Evolutionary conservation across 768 basidiomycete species (phyloP), one percentile per base, ranked within the genome.

Genomic region (Pisolithus orientalis): DNA sequence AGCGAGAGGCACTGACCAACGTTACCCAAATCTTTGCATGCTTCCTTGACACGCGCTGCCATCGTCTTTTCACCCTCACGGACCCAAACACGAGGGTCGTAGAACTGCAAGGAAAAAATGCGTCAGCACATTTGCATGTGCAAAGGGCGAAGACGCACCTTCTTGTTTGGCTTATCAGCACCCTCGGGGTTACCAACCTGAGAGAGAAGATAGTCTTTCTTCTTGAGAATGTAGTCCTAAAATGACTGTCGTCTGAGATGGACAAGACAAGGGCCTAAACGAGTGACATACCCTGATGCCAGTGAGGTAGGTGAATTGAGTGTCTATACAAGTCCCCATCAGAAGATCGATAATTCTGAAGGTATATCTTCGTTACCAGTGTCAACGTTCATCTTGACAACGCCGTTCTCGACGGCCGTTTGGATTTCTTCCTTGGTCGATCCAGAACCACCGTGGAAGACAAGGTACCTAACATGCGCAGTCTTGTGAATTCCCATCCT

Each of bases 371-470:
- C 70, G 50, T 53, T 53, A 76, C 79, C 82, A 54, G 94, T 97
- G 70, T 95, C 93, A 54, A 96, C 92, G 76, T 98, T 97, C 94
- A 98, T 98, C 80, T 99, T 99, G 67, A 98, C 85, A 39, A 96
- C 95, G 64, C 95, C 95, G 69, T 94, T 80, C 49, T 72, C 65
- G 59, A 98, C 96, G 53, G 94, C 95, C 44, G 85, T 91, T 62
- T 76, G 77, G 74, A 98, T 99, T 74, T 99, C 96, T 44, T 94
- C 87, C 74, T 92, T 92, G 59, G 89, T 84, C 31, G 96, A 98
- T 43, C 96, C 96, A 49, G 96, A 98, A 58, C 96, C 96, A 72
- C 96, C 96, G 76, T 99, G 96, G 93, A 98, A 99, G 71, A 98
- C 96, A 56, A 98, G 90, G 83, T 87, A 97, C 61, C 91, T 92